Base-by-base conservation (phyloP, 208 protist species). In the Leishmania tropica region DNA sequence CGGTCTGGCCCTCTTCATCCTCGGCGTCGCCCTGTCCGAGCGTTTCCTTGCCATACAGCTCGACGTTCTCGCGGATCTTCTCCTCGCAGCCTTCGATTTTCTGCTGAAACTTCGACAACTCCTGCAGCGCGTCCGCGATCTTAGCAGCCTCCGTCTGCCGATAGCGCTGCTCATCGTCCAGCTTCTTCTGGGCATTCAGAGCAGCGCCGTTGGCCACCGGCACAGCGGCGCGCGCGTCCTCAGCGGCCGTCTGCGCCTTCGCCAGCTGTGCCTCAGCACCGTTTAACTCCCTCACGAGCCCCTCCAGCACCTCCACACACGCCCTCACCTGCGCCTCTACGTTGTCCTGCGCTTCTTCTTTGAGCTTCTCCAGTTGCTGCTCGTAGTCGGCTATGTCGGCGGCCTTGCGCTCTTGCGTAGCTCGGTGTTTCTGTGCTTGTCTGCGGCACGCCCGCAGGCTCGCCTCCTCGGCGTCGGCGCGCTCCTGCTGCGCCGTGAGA, bases 41-140 rank as follows among this genome's bases (percentile, higher is more conserved):
- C 40, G 95, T 97, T 72, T 96, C 92, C 51, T 88, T 81, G 48
- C 96, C 96, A 79, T 97, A 98, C n/a, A 97, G 80, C 84, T 95
- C 90, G 3, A 89, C 89, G 80, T 96, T 98, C 74, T 96, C 91
- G 28, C 85, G 83, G 31, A 98, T 96, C 73, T 96, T 96, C 81
- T 90, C 88, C 83, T 98, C 94, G 80, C 91, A 94, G 40, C 90
- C 89, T 15, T 97, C 92, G 78, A 96, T 97, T 81, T 97, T 97
- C 83, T 97, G 89, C 80, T 93, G 88, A 84, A 92, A 97, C 84
- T 98, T 95, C 42, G 86, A 88, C 19, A 98, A 71, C 79, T 97
- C 92, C 84, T 96, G 90, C 75, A 96, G 79, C 40, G 90, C 88
- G 74, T 97, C 92, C 8, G 92, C 92, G 54, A 97, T 94, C 75